Base-by-base conservation (phyloP, 2,329 filamentous ascomycete species). In the Colletotrichum sp. region DNA sequence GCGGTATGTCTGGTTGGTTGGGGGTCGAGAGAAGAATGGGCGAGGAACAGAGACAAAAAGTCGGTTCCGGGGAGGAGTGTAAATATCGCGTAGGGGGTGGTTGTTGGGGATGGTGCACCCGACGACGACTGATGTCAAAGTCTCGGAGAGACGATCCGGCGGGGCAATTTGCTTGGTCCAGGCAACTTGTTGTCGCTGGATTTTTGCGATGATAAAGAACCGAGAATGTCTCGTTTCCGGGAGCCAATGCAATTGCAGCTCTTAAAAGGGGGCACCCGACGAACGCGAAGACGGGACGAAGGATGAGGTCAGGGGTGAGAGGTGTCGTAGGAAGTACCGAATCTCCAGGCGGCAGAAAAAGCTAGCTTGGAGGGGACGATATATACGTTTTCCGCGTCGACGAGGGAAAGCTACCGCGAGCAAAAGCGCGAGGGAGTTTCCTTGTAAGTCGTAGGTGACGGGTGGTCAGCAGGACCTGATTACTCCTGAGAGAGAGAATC, bases 1-100 rank as follows among this genome's bases (percentile, higher is more conserved):
- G 66, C 49, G 49, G 62, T 22, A 73, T 67, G 15, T 62, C 39
- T 36, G 69, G 62, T 64, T 55, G 64, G 49, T 65, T 29, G 59
- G 72, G 49, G 59, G 32, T 52, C 44, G 44, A 52, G 44, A 32
- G 27, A 32, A 30, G 59, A 69, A 61, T 62, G 32, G 66, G 32
- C 52, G 52, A 68, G 32, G 52, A 61, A 69, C 32, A 72, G 63
- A 76, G 70, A 76, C 63, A 69, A 34, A 15, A 57, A 19, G 57
- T 63, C 74, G 59, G 27, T 73, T 73, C 70, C 74, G 25, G 65
- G 73, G 59, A 67, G 72, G 72, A 76, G 74, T 76, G 74, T n/a
- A 69, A 49, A 65, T 76, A 76, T 69, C 68, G 72, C 70, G 30
- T 57, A 57, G 64, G 64, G 70, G n/a, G 70, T 73, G 44, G 49